A percentile compares a stretch with the other conserved stretches of the same genome.
Evolutionary conservation across 1,284 basidiomycete genomes (phyloP).

Genomic region (Papiliotrema fonsecae): DNA sequence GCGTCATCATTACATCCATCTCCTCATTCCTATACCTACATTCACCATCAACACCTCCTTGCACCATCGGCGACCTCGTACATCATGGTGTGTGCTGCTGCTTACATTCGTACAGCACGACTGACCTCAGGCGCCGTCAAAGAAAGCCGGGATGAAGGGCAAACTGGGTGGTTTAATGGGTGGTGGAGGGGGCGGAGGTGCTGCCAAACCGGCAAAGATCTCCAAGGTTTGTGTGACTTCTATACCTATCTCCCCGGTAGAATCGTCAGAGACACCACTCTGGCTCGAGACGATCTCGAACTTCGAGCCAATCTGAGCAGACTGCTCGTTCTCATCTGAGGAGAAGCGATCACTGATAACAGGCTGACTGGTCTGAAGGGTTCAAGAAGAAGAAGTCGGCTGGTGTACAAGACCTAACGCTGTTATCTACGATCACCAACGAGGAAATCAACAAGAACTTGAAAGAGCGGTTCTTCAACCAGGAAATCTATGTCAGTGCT

Average conservation of each 20-base stretch:
- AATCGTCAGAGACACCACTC: no score
- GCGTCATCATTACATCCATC: no score
- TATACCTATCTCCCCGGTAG: no score
- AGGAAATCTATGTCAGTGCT: constrained; percentile 75
- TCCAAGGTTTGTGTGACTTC: constrained; percentile 11
- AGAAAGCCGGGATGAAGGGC: constrained; percentile 86
- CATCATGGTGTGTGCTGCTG: constrained; percentile 7
- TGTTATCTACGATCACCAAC: constrained; percentile 94
- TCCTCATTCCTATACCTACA: no score
- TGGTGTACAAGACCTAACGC: constrained; percentile 97
- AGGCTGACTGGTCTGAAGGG: constrained; percentile 98
- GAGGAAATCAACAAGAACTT: constrained; percentile 98
- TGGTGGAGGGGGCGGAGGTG: constrained; percentile 17
- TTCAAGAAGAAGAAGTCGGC: constrained; percentile 99
- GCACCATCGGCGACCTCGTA: background rate
- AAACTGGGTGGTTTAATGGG: constrained; percentile 59
- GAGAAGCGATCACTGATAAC: background rate
- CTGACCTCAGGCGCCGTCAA: constrained; percentile 67
- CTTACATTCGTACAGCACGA: no score
- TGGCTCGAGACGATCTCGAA: no score
- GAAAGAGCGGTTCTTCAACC: constrained; percentile 90
- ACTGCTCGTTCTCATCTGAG: no score
- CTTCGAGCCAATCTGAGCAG: background rate
- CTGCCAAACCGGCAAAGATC: constrained; percentile 12
- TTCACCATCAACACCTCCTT: no score